phyloP scores from a whole-genome alignment of 2,329 filamentous ascomycete species.

The Aspergillus proliferans region DNA sequence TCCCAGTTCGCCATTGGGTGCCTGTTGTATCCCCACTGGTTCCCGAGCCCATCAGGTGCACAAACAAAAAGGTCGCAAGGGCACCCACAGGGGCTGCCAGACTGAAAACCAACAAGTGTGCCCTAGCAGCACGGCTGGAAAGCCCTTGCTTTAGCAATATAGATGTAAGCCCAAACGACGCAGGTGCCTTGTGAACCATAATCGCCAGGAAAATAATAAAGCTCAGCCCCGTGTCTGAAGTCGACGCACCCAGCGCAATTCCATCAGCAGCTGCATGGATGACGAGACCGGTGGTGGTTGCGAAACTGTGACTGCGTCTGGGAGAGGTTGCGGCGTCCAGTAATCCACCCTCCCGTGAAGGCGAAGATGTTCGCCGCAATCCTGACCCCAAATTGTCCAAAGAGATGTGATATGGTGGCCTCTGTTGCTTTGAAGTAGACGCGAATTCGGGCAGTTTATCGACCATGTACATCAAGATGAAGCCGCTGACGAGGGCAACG shows the following conservation, averaged over 20 bases:
- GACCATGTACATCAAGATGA: conserved; percentile 94
- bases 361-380: conserved; percentile 39
- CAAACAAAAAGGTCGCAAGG: conserved; percentile 71
- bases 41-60: conserved; percentile 61
- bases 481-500: conserved; percentile 77
- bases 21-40: conserved; percentile 48
- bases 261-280: conserved; percentile 94
- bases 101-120: conserved; percentile 85
- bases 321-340: conserved; percentile 26
- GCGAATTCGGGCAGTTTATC: conserved; percentile 75
- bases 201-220: conserved; percentile 94
- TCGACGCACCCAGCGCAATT: conserved; percentile 89
- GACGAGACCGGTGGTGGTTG: conserved; percentile 89
- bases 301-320: conserved; percentile 51
- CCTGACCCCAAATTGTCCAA: conserved; percentile 68
- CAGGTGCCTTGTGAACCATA: conserved; percentile 95
- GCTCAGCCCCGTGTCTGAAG: conserved; percentile 69
- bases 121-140: conserved; percentile 75
- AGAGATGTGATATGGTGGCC: conserved; percentile 76
- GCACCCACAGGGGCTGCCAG: conserved; percentile 84
- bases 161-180: conserved; percentile 88
- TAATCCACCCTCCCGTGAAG: conserved; percentile 33
- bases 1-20: conserved; percentile 82
- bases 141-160: conserved; percentile 85
- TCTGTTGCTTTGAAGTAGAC: conserved; percentile 57